phyloP scores from a whole-genome alignment of 345 rosid genomes.

The Tarenaya hassleriana region DNA sequence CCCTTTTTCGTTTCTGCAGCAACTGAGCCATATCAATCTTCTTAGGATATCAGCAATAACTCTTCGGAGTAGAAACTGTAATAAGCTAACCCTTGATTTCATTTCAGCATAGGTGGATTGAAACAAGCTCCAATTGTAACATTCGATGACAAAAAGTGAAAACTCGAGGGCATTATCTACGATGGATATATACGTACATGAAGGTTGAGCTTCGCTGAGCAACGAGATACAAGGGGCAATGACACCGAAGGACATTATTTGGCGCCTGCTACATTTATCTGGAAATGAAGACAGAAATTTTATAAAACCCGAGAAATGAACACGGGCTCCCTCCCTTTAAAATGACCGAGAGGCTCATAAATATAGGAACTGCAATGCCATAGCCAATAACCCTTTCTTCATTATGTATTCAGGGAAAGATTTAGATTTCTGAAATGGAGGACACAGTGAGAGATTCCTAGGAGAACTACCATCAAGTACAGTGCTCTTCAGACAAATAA shows the following conservation, averaged over 20 bases:
- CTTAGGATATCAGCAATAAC: slow-evolving; percentile 53
- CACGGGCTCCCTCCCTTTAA: background rate
- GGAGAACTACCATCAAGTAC: no score
- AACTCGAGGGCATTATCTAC: no score
- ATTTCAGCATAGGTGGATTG: no score
- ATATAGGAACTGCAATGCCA: background rate
- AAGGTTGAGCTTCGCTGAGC: slow-evolving; percentile 39
- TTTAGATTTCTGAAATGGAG: no score
- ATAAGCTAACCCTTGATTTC: no score
- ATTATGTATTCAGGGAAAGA: no score
- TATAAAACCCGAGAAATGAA: background rate
- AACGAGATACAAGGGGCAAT: slow-evolving; percentile 56
- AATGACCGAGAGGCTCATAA: background rate
- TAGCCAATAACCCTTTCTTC: background rate
- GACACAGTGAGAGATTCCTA: background rate
- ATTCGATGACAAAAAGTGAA: background rate
- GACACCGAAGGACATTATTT: slow-evolving; percentile 49
- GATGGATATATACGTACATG: slow-evolving; percentile 43
- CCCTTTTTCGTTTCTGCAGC: slow-evolving; percentile 93
- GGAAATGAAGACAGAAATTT: slow-evolving; percentile 6
- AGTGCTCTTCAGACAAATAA: background rate
- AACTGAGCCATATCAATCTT: slow-evolving; percentile 94
- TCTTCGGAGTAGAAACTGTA: slow-evolving; percentile 5
- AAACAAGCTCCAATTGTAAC: background rate
- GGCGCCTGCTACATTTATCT: slow-evolving; percentile 62